phyloP scores from a whole-genome alignment of 2,329 filamentous ascomycete genomes.

The Ceratocystis diversiconidia region DNA sequence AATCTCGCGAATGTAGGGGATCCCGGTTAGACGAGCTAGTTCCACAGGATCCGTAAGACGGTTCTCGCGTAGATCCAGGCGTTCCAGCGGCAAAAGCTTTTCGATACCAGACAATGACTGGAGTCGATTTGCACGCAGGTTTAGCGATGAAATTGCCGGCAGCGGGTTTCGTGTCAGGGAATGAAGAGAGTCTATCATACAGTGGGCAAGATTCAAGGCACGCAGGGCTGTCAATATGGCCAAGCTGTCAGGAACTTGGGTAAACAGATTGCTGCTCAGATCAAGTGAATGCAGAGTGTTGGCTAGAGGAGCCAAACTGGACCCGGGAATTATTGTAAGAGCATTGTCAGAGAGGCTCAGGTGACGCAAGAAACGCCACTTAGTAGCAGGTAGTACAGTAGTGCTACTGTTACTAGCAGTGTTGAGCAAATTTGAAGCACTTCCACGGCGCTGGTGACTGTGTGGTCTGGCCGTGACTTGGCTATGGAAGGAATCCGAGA shows the following conservation, averaged over 20 bases:
- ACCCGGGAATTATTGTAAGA: conserved; percentile 61
- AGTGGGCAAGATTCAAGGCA: conserved; percentile 84
- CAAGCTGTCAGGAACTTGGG: conserved; percentile 84
- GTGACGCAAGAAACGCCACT: conserved; percentile 91
- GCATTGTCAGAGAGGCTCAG: conserved; percentile 85
- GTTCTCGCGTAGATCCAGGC: conserved; percentile 85
- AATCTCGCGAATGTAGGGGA: conserved; percentile 82
- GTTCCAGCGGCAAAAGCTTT: conserved; percentile 72
- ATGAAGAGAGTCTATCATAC: conserved; percentile 92
- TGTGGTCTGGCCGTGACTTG: conserved; percentile 21
- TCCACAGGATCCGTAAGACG: conserved; percentile 80
- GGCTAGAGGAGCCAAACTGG: conserved; percentile 66
- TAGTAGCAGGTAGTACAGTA: conserved; percentile 57
- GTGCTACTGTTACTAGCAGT: conserved; percentile 31
- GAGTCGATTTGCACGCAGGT: conserved; percentile 77
- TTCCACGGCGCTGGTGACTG: conserved; percentile 47
- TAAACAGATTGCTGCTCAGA: conserved; percentile 81
- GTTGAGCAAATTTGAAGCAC: conserved; percentile 62
- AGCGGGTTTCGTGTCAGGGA: conserved; percentile 75
- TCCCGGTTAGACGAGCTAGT: conserved; percentile 72
- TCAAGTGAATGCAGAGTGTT: conserved; percentile 86
- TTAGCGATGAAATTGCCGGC: conserved; percentile 84
- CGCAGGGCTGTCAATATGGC: conserved; percentile 75
- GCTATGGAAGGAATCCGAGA: conserved; percentile 39
- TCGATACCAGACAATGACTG: conserved; percentile 81